Evolutionary conservation across 306 rosid species (phyloP).

Genomic region (Mucuna pruriens): DNA sequence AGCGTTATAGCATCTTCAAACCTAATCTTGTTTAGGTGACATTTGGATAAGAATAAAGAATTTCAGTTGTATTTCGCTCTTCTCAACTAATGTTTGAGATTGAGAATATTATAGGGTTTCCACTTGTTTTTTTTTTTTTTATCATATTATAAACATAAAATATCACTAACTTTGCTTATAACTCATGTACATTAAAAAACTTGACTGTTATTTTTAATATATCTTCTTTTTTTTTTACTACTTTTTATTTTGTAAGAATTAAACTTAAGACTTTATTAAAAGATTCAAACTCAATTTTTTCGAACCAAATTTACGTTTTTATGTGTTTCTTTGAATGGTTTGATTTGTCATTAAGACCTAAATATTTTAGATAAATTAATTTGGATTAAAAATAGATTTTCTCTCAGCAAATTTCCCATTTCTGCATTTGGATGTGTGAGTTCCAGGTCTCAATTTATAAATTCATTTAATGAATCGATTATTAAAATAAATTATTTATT

Average conservation of each 20-base stretch:
- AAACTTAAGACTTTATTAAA: too few relatives aligned
- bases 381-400: too few relatives aligned
- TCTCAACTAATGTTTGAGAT: not conserved
- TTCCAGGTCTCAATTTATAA: not conserved
- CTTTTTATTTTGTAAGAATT: too few relatives aligned
- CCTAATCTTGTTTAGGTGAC: constrained; percentile 44
- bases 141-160: too few relatives aligned
- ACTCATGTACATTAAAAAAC: too few relatives aligned
- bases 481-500: not conserved
- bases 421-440: not conserved
- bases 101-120: not conserved
- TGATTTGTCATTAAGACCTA: too few relatives aligned
- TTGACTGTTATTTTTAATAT: too few relatives aligned
- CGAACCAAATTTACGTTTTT: too few relatives aligned
- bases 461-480: not conserved
- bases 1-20: constrained; percentile 24
- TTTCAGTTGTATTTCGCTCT: not conserved
- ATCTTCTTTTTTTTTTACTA: too few relatives aligned
- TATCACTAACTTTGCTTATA: too few relatives aligned
- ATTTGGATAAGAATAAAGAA: not conserved
- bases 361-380: not conserved
- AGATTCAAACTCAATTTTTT: too few relatives aligned
- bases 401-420: not conserved
- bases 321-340: not conserved
- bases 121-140: too few relatives aligned